Conservation (phyloP, 106 monocot species). For the Alisma plantagoaquatica region DNA sequence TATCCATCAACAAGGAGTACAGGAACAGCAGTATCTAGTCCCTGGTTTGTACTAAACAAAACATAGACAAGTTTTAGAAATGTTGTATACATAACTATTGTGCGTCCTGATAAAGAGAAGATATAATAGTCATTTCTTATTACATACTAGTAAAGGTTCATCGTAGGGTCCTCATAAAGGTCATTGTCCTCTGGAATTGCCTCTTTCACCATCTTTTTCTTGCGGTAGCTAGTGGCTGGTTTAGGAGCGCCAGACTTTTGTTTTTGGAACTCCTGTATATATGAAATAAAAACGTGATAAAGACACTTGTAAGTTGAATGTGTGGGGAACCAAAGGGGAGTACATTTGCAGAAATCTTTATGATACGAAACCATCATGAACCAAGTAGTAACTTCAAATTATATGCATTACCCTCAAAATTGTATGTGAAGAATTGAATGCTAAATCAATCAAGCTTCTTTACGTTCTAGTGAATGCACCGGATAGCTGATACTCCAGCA, state of each 20-base stretch:
- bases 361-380: background rate
- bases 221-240: slow-evolving; percentile 81
- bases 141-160: slow-evolving; percentile 67
- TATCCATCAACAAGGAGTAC: slow-evolving; percentile 95
- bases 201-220: slow-evolving; percentile 80
- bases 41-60: slow-evolving; percentile 68
- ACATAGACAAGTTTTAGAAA: slow-evolving; percentile 14
- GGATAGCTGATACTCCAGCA: too few relatives aligned
- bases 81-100: slow-evolving; percentile 1
- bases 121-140: background rate
- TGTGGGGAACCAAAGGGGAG: too few relatives aligned
- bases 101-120: slow-evolving; percentile 18
- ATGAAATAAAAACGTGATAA: slow-evolving; percentile 3
- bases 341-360: too few relatives aligned
- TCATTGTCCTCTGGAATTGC: slow-evolving; percentile 62
- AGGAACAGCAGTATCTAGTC: slow-evolving; percentile 60
- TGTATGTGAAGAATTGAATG: background rate
- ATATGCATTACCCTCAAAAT: background rate
- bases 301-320: too few relatives aligned
- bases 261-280: slow-evolving; percentile 61
- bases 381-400: background rate
- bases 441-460: too few relatives aligned
- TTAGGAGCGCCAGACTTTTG: slow-evolving; percentile 37
- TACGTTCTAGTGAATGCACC: too few relatives aligned
- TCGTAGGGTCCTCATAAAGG: slow-evolving; percentile 55